phyloP scores from a whole-genome alignment of 129 eudicot genomes.

The Flaveria linearis region DNA sequence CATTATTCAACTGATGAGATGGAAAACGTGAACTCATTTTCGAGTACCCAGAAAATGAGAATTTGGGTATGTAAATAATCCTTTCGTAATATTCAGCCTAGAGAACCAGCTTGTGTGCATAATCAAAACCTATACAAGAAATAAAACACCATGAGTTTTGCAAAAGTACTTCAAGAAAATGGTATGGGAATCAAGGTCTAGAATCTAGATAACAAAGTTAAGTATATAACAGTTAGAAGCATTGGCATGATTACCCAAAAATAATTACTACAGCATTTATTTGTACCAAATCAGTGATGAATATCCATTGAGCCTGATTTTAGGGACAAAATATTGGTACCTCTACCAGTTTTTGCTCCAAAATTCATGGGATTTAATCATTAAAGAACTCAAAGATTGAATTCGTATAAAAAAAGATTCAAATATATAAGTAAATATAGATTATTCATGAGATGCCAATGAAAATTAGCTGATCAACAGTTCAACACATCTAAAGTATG shows the following conservation, averaged over 20 bases:
- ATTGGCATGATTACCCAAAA: constrained; percentile 9
- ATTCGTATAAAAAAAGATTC: constrained; percentile 4
- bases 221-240: no score
- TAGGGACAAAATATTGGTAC: constrained; percentile 1
- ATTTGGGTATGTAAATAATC: constrained; percentile 1
- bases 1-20: constrained; percentile 79
- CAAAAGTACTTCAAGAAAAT: constrained; percentile 4
- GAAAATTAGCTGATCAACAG: constrained; percentile 7
- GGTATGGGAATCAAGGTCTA: neutral
- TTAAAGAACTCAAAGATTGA: neutral
- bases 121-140: constrained; percentile 33
- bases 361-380: constrained; percentile 14
- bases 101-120: constrained; percentile 19
- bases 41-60: constrained; percentile 12
- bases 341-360: neutral
- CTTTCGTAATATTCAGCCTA: constrained; percentile 26
- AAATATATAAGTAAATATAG: neutral
- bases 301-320: constrained; percentile 5
- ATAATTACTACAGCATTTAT: constrained; percentile 5
- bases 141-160: constrained; percentile 1
- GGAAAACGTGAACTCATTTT: constrained; percentile 86
- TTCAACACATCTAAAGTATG: constrained; percentile 12
- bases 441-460: constrained; percentile 6
- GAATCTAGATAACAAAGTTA: neutral
- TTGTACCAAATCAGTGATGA: constrained; percentile 8